phyloP scores from a whole-genome alignment of 2,329 filamentous ascomycete genomes.

The Stagonosporopsis vannaccii region DNA sequence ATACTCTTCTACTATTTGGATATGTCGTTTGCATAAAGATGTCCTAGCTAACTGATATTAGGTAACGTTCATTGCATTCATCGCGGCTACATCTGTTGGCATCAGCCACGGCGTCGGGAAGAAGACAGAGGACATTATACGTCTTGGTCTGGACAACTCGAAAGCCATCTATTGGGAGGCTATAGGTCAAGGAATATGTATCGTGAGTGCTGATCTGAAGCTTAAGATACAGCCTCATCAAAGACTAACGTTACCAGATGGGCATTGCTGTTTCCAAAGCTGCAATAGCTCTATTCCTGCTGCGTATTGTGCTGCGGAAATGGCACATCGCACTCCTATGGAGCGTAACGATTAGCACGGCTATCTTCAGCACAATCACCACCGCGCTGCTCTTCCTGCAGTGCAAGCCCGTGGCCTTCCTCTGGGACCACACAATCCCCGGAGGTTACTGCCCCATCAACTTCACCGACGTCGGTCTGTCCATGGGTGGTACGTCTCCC shows the following conservation, averaged over 20 bases:
- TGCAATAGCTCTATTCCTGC: constrained; percentile 40
- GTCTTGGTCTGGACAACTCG: constrained; percentile 31
- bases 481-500: constrained; percentile 32
- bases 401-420: constrained; percentile 34
- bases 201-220: constrained; percentile 11
- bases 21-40: neutral
- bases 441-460: constrained; percentile 38
- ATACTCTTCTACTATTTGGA: neutral
- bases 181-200: constrained; percentile 41
- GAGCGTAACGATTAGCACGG: constrained; percentile 39
- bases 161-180: constrained; percentile 44
- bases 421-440: constrained; percentile 38
- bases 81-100: constrained; percentile 34
- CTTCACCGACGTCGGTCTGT: constrained; percentile 37
- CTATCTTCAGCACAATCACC: constrained; percentile 36
- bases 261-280: constrained; percentile 42
- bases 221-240: neutral
- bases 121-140: constrained; percentile 30
- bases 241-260: constrained; percentile 18
- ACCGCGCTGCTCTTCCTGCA: constrained; percentile 38
- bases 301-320: constrained; percentile 38
- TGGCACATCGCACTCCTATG: constrained; percentile 43
- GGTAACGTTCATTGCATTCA: constrained; percentile 37
- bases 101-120: constrained; percentile 39
- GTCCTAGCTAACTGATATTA: constrained; percentile 6